These are phyloP conservation scores for Ogataea sp. DNA, from an alignment of 805 yeast genomes.

Conservation along the genomic window DNA sequence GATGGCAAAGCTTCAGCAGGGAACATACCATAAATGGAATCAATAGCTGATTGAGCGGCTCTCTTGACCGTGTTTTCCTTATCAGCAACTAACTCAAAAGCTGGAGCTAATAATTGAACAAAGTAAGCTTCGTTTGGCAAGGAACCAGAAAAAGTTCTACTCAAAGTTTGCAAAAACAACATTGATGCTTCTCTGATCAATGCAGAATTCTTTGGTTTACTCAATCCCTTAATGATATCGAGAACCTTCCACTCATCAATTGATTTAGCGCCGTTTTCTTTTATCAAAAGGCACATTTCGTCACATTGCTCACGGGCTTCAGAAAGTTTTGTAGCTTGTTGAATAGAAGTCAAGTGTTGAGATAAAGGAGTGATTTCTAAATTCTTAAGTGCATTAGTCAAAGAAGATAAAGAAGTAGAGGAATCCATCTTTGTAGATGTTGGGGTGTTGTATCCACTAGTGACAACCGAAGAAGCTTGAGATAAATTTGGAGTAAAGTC, in stretches of 20 bases:
- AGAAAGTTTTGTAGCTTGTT: slow-evolving; percentile 39
- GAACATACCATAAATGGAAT: slow-evolving; percentile 58
- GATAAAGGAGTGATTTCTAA: slow-evolving; percentile 61
- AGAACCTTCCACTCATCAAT: slow-evolving; percentile 59
- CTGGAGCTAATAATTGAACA: slow-evolving; percentile 50
- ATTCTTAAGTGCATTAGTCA: slow-evolving; percentile 63
- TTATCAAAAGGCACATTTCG: slow-evolving; percentile 41
- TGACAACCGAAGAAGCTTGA: slow-evolving; percentile 18
- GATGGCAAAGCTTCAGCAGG: slow-evolving; percentile 75
- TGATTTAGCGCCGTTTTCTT: slow-evolving; percentile 33
- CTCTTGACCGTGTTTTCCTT: slow-evolving; percentile 82
- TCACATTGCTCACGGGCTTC: slow-evolving; percentile 51
- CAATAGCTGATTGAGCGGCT: slow-evolving; percentile 76
- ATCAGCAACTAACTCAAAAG: slow-evolving; percentile 71
- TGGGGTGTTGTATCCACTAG: slow-evolving; percentile 22
- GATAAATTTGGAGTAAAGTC: background rate
- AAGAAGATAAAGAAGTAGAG: slow-evolving; percentile 62
- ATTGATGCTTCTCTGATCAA: slow-evolving; percentile 72
- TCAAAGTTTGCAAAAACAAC: slow-evolving; percentile 46
- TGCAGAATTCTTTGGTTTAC: slow-evolving; percentile 67
- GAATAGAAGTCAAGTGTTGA: slow-evolving; percentile 44
- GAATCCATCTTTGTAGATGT: slow-evolving; percentile 30
- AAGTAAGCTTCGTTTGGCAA: slow-evolving; percentile 73
- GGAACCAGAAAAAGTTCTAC: slow-evolving; percentile 53
- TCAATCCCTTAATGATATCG: slow-evolving; percentile 55